A percentile compares a stretch with the other conserved stretches of the same genome.
Evolutionary conservation across 1,139 yeast genomes (phyloP).

Genomic region (Debaryomyces udenii): DNA sequence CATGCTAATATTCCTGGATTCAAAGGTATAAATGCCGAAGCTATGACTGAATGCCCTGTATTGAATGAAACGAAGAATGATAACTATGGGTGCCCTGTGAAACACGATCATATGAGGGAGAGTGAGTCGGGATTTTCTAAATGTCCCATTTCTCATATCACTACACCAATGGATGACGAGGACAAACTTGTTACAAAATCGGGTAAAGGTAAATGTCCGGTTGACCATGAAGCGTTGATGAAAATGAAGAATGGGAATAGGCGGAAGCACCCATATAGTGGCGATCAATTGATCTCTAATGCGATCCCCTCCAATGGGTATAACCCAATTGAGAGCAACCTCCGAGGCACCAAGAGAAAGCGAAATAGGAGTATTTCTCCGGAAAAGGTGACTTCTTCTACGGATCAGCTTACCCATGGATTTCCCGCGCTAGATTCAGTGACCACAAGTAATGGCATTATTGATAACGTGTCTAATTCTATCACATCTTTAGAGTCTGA

Average conservation of each 20-base stretch:
- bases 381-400: neutral
- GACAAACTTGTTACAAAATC: neutral
- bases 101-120: neutral
- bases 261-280: too few relatives aligned
- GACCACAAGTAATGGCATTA: neutral
- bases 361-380: neutral
- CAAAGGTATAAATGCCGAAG: slow-evolving; percentile 16
- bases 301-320: slow-evolving; percentile 20
- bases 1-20: slow-evolving; percentile 40
- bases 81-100: slow-evolving; percentile 1
- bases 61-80: slow-evolving; percentile 6
- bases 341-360: slow-evolving; percentile 14
- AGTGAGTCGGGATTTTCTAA: slow-evolving; percentile 17
- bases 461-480: slow-evolving; percentile 1
- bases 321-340: slow-evolving; percentile 30
- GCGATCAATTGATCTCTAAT: too few relatives aligned
- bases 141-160: slow-evolving; percentile 37
- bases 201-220: slow-evolving; percentile 21
- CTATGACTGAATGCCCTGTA: slow-evolving; percentile 21
- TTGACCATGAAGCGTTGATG: slow-evolving; percentile 15
- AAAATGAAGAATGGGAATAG: too few relatives aligned
- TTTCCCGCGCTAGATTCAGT: neutral
- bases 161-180: slow-evolving; percentile 26
- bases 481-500: slow-evolving; percentile 2
- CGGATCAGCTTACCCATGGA: neutral